phyloP scores from a whole-genome alignment of 2,329 filamentous ascomycete species.

The Trichoderma endophyticum region DNA sequence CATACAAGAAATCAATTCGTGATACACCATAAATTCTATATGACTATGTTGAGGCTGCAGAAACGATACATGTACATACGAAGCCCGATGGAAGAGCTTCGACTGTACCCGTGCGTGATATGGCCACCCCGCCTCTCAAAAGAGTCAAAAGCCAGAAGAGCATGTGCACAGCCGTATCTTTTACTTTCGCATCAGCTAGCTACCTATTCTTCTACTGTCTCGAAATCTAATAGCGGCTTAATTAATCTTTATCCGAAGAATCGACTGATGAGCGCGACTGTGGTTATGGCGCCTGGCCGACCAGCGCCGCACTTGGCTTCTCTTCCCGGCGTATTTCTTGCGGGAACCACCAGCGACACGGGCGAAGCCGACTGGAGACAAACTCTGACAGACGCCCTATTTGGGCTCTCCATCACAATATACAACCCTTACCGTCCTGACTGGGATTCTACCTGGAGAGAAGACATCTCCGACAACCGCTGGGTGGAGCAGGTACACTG shows the following conservation, averaged over 20 bases:
- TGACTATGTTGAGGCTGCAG: background rate
- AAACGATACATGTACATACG: background rate
- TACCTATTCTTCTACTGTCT: background rate
- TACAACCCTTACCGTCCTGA: conserved; percentile 54
- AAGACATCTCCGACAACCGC: conserved; percentile 44
- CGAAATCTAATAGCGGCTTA: background rate
- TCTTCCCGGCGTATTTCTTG: conserved; percentile 50
- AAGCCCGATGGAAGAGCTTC: background rate
- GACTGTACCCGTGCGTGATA: background rate
- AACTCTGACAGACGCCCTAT: conserved; percentile 40
- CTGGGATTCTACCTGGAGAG: conserved; percentile 54
- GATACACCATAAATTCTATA: background rate
- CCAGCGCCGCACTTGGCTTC: conserved; percentile 19
- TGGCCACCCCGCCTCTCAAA: background rate
- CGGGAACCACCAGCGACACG: conserved; percentile 51
- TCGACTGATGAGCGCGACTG: background rate
- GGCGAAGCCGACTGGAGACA: conserved; percentile 50
- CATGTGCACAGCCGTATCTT: background rate
- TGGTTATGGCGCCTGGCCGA: conserved; percentile 31
- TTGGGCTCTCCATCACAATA: conserved; percentile 48
- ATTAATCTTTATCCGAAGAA: background rate
- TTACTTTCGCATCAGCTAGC: background rate
- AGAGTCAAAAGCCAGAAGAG: background rate
- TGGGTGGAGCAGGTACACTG: conserved; percentile 57
- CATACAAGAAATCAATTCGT: background rate